phyloP scores from a whole-genome alignment of 2,329 filamentous ascomycete genomes.

The Colletotrichum melonis region DNA sequence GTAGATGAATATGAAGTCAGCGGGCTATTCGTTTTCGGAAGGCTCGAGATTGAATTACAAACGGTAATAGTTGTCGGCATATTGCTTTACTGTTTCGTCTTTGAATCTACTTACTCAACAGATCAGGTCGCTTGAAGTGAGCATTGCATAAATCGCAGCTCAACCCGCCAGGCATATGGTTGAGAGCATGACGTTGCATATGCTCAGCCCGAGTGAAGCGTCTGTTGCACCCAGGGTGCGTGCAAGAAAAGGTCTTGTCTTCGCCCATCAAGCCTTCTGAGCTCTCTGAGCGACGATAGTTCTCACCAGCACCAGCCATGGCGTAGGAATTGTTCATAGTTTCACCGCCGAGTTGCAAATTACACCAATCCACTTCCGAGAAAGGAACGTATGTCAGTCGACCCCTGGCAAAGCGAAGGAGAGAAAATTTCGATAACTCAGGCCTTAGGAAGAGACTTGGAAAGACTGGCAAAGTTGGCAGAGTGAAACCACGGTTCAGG shows the following conservation, averaged over 20 bases:
- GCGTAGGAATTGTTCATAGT: neutral
- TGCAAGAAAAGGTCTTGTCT: slow-evolving; percentile 45
- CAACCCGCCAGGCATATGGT: slow-evolving; percentile 63
- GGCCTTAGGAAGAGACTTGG: neutral
- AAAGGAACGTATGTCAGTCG: neutral
- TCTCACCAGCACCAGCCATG: neutral
- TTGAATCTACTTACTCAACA: slow-evolving; percentile 45
- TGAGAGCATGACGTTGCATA: slow-evolving; percentile 67
- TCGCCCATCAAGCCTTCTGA: slow-evolving; percentile 13
- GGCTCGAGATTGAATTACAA: neutral
- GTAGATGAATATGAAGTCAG: neutral
- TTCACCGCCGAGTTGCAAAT: neutral
- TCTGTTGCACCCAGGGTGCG: slow-evolving; percentile 59
- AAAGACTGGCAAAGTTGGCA: neutral
- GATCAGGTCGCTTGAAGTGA: slow-evolving; percentile 70
- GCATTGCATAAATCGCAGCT: slow-evolving; percentile 70
- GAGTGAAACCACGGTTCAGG: neutral
- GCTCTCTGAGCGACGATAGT: slow-evolving; percentile 22
- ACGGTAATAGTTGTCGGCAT: neutral
- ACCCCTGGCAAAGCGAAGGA: neutral
- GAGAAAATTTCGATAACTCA: neutral
- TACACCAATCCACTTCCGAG: slow-evolving; percentile 11
- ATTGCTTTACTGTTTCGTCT: neutral
- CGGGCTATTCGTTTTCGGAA: neutral
- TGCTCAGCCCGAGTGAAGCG: slow-evolving; percentile 69